Evolutionary conservation across 352 stramenopile species (phyloP), one percentile per base, ranked within the genome.

Genomic region (Peronospora belbahrii): DNA sequence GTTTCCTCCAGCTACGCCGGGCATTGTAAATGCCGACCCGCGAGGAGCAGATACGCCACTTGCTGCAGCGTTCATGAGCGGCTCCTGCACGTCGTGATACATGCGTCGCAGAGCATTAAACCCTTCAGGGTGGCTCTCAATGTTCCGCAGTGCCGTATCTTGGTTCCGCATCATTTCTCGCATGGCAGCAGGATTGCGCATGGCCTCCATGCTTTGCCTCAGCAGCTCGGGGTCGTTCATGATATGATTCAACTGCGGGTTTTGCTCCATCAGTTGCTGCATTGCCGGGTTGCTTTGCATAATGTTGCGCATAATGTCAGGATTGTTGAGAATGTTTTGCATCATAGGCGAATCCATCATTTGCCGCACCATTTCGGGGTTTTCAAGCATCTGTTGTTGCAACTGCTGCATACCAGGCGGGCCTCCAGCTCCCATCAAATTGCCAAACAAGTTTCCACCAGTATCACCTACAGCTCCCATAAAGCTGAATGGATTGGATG

Each of bases 201-300:
- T 97, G 52, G 97, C 96, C 60, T 98, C 88, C 78, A 98, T 97
- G 49, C 82, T 94, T 50, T 97, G 83, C 15, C 94, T 68, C 37
- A 98, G 72, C 40, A 98, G 62, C 47, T 96, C 88, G 0, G 96
- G 96, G 72, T 99, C 94, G 50, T 96, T 94, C 50, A 98, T 78
- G 23, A 97, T 80, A 65, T 98, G 89, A 20, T 89, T 90, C 20
- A 99, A 62, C 62, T 98, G 85, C 14, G 96, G 95, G 65, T 98
- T 98, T 33, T 85, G 70, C 58, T 98, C 89, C 51, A 98, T 76
- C 8, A 98, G 62, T 41, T 93, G 74, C 51, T 95, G 85, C 70
- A 98, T 95, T 55, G 96, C 85, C 6, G 96, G 95, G 65, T 98
- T 98, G 43, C 74, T 90, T 68, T 97, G 80, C 82, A 98, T 96